Percentiles rank a stretch among this genome's conserved stretches.
Evolutionary conservation across 2,329 filamentous ascomycete genomes (phyloP).

Genomic region (Lizonia empirigonia): DNA sequence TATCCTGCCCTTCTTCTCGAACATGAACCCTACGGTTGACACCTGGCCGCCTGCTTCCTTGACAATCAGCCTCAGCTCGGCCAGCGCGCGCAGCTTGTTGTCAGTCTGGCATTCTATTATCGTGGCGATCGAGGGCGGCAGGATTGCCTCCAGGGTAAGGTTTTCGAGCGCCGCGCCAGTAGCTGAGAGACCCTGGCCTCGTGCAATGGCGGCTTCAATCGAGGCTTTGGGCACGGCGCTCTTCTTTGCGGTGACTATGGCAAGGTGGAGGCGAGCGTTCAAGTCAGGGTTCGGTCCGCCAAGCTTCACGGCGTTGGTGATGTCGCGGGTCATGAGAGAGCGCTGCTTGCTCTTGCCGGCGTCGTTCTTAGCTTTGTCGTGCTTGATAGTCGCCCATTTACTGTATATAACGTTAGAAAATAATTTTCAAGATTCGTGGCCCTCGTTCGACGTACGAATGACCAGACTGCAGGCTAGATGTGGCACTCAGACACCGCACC

Average conservation of each 20-base stretch:
- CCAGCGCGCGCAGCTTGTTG: slow-evolving; percentile 73
- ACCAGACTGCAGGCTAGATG: slow-evolving; percentile 37
- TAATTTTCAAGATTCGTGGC: not conserved
- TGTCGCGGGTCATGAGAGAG: slow-evolving; percentile 70
- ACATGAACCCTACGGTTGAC: slow-evolving; percentile 81
- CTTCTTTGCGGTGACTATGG: slow-evolving; percentile 80
- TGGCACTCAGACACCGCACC: slow-evolving; percentile 36
- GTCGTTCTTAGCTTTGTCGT: slow-evolving; percentile 90
- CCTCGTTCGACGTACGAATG: slow-evolving; percentile 16
- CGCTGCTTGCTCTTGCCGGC: slow-evolving; percentile 76
- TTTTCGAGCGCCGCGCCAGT: slow-evolving; percentile 77
- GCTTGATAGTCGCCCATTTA: slow-evolving; percentile 95
- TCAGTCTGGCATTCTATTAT: slow-evolving; percentile 88
- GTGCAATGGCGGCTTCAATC: slow-evolving; percentile 84
- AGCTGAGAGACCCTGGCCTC: slow-evolving; percentile 82
- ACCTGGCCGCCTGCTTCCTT: slow-evolving; percentile 73
- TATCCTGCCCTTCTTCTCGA: slow-evolving; percentile 78
- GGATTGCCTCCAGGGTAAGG: slow-evolving; percentile 78
- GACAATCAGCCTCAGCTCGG: slow-evolving; percentile 72
- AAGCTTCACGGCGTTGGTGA: slow-evolving; percentile 76
- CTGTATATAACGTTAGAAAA: slow-evolving; percentile 50
- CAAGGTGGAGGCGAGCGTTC: slow-evolving; percentile 77
- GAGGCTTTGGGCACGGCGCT: slow-evolving; percentile 80
- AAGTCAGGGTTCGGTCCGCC: slow-evolving; percentile 73
- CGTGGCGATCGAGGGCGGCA: slow-evolving; percentile 74